Evolutionary conservation across 2,329 filamentous ascomycete genomes (phyloP), one percentile per base, ranked within the genome.

Genomic region (Ceratocystis papillata): DNA sequence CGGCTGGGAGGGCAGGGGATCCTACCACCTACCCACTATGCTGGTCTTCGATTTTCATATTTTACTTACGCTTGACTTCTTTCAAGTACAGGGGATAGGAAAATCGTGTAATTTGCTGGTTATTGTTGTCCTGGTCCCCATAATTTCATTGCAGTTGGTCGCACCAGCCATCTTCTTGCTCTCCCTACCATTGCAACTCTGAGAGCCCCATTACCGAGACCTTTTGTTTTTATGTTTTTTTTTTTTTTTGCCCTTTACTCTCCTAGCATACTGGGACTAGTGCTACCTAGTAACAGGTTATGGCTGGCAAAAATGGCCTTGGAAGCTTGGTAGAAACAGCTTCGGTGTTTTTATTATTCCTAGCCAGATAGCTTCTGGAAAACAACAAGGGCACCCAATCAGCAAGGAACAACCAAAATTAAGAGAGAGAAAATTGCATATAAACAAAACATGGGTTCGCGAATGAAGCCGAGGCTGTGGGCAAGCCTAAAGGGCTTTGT

Each of bases 401-500:
- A 33, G 7, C 25, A 57, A 57, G 53, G 25, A n/a, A 33, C 17
- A 50, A n/a, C 2, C 17, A 50, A n/a, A 50, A 50, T 22, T n/a
- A 50, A 7, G 30, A 33, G 30, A 33, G 30, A 30, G n/a, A 12
- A 30, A 12, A 22, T 5, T 30, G 8, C 7, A 20, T 30, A n/a
- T 57, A 57, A 30, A 33, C 50, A 57, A 57, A 7, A n/a, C 53
- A 57, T 57, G 53, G 25, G 53, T 57, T 57, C 30, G 33, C 33
- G 33, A 37, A 37, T 37, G 53, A 12, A 10, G 28, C 15, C 53
- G 53, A 57, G 53, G 12, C 22, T 55, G 25, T 22, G 20, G n/a
- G 4, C 1, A n/a, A 48, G 48, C 3, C 17, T 20, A 50, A 22
- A 20, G 46, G 10, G 48, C n/a, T 2, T 25, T 25, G 48, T 53